Evolutionary conservation across 2,329 filamentous ascomycete species (phyloP), one percentile per base, ranked within the genome.

Genomic region (Penicillium sp.): DNA sequence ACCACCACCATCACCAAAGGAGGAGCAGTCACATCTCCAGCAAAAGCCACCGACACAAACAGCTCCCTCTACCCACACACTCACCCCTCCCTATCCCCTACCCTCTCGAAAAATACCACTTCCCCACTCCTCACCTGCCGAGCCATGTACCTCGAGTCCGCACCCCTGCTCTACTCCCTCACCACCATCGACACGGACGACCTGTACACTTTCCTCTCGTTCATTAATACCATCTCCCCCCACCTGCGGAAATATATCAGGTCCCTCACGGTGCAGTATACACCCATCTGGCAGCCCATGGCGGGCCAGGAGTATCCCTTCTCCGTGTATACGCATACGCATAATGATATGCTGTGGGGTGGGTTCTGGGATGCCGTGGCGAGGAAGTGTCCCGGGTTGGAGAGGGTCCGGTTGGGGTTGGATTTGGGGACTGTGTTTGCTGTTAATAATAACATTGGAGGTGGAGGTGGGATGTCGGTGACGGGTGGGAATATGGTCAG

Each of bases 121-220:
- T 31, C 61, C 1, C 59, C 69, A 1, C 58, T 70, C 7, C 61
- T 60, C 17, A 60, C 61, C 29, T 69, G 67, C 43, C 66, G 63
- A 4, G 51, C 60, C 17, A 61, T 70, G 52, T 65, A 69, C 54
- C 55, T 60, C 46, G 68, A 70, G 45, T 57, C 67, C 1, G 55
- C 57, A 3, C 49, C 64, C 5, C 59, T 64, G 3, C n/a, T n/a
- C n/a, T 70, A 70, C 53, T 54, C 15, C 45, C 60, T 2, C 52
- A 53, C 21, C 68, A n/a, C n/a, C n/a, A n/a, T 70, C 45, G 66
- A 70, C 45, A 60, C 67, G 7, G 65, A 68, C 39, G 66, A 69
- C 52, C 54, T 70, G 2, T 61, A 65, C 45, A 68, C 67, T 17
- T 69, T 69, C 48, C 57, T 69, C 13, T 61, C 64, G 6, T 69